Evolutionary conservation across 495 filamentous ascomycete species (phyloP), one percentile per base, ranked within the genome.

Genomic region (Pyrenopolyporus hunteri): DNA sequence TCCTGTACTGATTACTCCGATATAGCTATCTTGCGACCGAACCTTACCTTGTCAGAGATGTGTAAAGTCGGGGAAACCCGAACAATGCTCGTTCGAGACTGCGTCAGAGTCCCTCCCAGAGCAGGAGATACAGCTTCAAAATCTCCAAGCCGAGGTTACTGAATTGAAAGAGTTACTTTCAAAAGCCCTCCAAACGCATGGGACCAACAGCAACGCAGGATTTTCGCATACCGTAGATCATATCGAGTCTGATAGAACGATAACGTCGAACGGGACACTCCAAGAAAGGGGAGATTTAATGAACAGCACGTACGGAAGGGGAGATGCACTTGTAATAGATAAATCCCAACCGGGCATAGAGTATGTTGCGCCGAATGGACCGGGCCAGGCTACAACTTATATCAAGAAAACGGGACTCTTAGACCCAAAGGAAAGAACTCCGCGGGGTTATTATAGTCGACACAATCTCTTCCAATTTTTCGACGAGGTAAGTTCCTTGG

Each of bases 21-120:
- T 25, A 2, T 20, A 70, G 67, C 17, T 70, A 11, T 68, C 61
- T 16, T 70, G 68, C 28, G 68, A 70, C 20, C 59, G 68, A 22
- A 59, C 45, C 22, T 26, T 57, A 17, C 68, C 68, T 5, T 70
- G 68, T 20, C 61, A 57, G 28, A 58, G 68, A 28, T 70, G 68
- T 50, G 14, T 64, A 10, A 66, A 59, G 49, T 47, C 62, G 4
- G 65, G 66, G 20, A 49, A 55, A 17, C 50, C 53, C 20, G 36
- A 45, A 17, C 57, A 57, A 19, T 71, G 68, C 33, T 59, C 49
- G 11, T 71, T 60, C 23, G 65, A 63, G n/a, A 37, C 65, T 14
- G 26, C 31, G n/a, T n/a, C n/a, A 25, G 14, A 25, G 28, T 13
- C 40, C 1, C 14, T n/a, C 11, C 52, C 31, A 13, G 40, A 53